phyloP scores from a whole-genome alignment of 352 stramenopile genomes.

The Pythium utonaiense region DNA sequence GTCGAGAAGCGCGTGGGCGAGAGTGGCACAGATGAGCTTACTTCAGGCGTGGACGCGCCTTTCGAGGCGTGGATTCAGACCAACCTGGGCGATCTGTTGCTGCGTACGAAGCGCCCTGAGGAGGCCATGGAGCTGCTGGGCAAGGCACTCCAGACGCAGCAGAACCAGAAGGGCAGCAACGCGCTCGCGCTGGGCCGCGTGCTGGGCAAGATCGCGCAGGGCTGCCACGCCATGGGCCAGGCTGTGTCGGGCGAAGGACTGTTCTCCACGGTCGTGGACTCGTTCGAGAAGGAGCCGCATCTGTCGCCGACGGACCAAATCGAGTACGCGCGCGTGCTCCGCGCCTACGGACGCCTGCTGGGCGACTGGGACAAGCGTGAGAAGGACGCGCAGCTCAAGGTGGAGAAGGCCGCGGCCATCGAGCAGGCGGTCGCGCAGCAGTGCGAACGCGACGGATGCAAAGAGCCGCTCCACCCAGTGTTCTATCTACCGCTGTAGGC shows the following conservation, averaged over 20 bases:
- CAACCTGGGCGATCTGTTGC: slow-evolving; percentile 64
- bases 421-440: slow-evolving; percentile 12
- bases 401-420: slow-evolving; percentile 19
- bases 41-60: slow-evolving; percentile 44
- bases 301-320: slow-evolving; percentile 57
- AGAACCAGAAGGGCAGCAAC: slow-evolving; percentile 43
- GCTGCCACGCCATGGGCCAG: slow-evolving; percentile 56
- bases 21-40: slow-evolving; percentile 42
- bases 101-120: slow-evolving; percentile 54
- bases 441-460: slow-evolving; percentile 17
- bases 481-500: slow-evolving; percentile 26
- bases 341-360: slow-evolving; percentile 38
- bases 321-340: slow-evolving; percentile 61
- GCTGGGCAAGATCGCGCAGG: slow-evolving; percentile 61
- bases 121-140: slow-evolving; percentile 68
- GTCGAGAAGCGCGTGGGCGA: slow-evolving; percentile 48
- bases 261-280: slow-evolving; percentile 63
- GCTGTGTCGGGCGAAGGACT: slow-evolving; percentile 70
- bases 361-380: slow-evolving; percentile 33
- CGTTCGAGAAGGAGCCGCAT: slow-evolving; percentile 57
- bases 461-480: slow-evolving; percentile 21
- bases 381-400: slow-evolving; percentile 22
- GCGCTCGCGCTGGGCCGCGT: slow-evolving; percentile 60
- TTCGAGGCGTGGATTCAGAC: slow-evolving; percentile 70
- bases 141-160: slow-evolving; percentile 59